Evolutionary conservation across 1,139 yeast species (phyloP).

Genomic region (Blastobotrys arbuscula): DNA sequence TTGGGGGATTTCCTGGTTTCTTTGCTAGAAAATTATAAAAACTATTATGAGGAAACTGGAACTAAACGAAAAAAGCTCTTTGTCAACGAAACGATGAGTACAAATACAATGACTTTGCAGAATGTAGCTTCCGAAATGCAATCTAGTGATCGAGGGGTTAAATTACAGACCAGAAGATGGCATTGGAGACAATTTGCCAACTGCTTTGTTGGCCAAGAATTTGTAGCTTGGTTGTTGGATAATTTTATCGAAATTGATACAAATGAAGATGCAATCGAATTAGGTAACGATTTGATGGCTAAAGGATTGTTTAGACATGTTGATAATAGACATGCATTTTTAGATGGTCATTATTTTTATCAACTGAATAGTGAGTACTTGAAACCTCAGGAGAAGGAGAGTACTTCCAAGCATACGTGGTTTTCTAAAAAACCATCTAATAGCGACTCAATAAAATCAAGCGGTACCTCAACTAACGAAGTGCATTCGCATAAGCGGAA

Average conservation of each 20-base stretch:
- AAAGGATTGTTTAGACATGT: slow-evolving; percentile 73
- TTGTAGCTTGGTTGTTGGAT: slow-evolving; percentile 79
- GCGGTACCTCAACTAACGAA: background rate
- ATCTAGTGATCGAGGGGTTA: slow-evolving; percentile 41
- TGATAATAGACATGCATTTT: slow-evolving; percentile 71
- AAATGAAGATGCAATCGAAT: slow-evolving; percentile 75
- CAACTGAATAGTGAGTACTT: slow-evolving; percentile 57
- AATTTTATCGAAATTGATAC: slow-evolving; percentile 73
- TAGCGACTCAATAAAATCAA: background rate
- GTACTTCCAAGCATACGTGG: slow-evolving; percentile 15
- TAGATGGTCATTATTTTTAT: slow-evolving; percentile 92
- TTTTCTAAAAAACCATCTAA: slow-evolving; percentile 10
- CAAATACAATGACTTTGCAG: slow-evolving; percentile 38
- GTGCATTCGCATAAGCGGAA: slow-evolving; percentile 12
- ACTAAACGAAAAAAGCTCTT: slow-evolving; percentile 34
- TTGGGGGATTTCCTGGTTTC: slow-evolving; percentile 62
- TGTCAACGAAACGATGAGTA: slow-evolving; percentile 33
- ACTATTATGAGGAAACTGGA: slow-evolving; percentile 19
- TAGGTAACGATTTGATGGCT: slow-evolving; percentile 72
- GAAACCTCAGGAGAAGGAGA: slow-evolving; percentile 7
- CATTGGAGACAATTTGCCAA: slow-evolving; percentile 74
- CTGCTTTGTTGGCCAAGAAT: slow-evolving; percentile 80
- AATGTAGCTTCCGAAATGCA: slow-evolving; percentile 65
- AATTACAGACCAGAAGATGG: slow-evolving; percentile 80
- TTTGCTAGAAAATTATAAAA: slow-evolving; percentile 24